phyloP scores from a whole-genome alignment of 352 stramenopile species.

The Phytophthora pseudosyringae region DNA sequence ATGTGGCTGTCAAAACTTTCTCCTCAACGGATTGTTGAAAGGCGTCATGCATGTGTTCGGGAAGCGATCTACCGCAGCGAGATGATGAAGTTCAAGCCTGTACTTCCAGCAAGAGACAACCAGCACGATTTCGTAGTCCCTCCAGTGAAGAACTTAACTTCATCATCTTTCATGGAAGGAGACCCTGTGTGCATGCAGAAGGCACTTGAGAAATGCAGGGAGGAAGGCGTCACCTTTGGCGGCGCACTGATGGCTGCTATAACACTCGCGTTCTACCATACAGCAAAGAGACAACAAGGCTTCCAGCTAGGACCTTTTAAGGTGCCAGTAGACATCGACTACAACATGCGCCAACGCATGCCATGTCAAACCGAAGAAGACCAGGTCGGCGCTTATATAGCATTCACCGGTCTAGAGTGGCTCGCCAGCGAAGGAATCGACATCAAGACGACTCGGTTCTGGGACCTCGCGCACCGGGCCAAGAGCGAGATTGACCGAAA shows the following conservation, averaged over 20 bases:
- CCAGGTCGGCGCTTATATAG: constrained; percentile 41
- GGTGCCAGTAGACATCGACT: constrained; percentile 39
- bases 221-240: constrained; percentile 43
- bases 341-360: constrained; percentile 55
- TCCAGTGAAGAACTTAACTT: constrained; percentile 26
- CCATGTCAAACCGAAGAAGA: constrained; percentile 23
- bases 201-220: constrained; percentile 33
- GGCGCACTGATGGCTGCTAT: constrained; percentile 30
- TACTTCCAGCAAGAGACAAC: constrained; percentile 25
- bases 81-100: constrained; percentile 22
- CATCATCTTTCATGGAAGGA: constrained; percentile 34
- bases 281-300: neutral
- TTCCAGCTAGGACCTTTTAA: constrained; percentile 37
- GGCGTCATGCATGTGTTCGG: constrained; percentile 13
- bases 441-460: constrained; percentile 38
- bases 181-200: constrained; percentile 27
- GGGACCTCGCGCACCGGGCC: constrained; percentile 45
- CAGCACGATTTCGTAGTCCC: constrained; percentile 38
- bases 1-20: constrained; percentile 25
- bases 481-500: constrained; percentile 38
- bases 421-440: constrained; percentile 32
- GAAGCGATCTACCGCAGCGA: constrained; percentile 24
- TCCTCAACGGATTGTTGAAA: constrained; percentile 32
- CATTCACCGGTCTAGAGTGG: constrained; percentile 15
- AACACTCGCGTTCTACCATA: constrained; percentile 27